These are phyloP conservation scores for Alternaria alternata DNA, from an alignment of 2,329 filamentous ascomycete genomes.

Conservation along the genomic window DNA sequence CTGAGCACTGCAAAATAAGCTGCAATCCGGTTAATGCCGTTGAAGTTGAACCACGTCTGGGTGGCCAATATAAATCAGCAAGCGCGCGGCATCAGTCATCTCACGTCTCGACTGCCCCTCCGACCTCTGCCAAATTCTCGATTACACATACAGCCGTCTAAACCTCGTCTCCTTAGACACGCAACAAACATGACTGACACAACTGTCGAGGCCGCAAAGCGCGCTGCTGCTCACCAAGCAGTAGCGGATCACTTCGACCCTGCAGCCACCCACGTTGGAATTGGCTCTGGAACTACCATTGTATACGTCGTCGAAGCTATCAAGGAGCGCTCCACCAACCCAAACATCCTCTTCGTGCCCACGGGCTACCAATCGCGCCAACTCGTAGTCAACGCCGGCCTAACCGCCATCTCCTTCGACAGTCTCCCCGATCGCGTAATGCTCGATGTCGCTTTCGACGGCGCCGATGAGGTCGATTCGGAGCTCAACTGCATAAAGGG, in stretches of 20 bases:
- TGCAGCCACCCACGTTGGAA: constrained; percentile 72
- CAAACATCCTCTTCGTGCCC: constrained; percentile 81
- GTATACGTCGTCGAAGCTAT: constrained; percentile 88
- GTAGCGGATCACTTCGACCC: constrained; percentile 74
- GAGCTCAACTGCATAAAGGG: constrained; percentile 98
- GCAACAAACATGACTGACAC: constrained; percentile 41
- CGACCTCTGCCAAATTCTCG: constrained; percentile 23
- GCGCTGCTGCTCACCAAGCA: constrained; percentile 75
- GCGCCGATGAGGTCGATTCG: constrained; percentile 94
- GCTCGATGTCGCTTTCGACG: constrained; percentile 93
- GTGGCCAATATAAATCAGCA: constrained; percentile 34
- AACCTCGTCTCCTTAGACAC: background rate
- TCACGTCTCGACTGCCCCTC: constrained; percentile 26
- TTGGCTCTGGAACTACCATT: constrained; percentile 83
- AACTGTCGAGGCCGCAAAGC: constrained; percentile 74
- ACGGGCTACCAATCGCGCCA: constrained; percentile 92
- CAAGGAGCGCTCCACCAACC: constrained; percentile 51
- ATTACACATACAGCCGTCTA: constrained; percentile 9
- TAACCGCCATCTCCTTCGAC: constrained; percentile 80
- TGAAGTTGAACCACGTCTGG: constrained; percentile 12
- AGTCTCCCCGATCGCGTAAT: constrained; percentile 69
- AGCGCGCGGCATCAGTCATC: constrained; percentile 41
- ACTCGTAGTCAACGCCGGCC: constrained; percentile 79
- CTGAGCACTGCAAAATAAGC: background rate
- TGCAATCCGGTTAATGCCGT: constrained; percentile 26